These are phyloP conservation scores for Domatiomyces globalis DNA, from an alignment of 2,329 filamentous ascomycete species.

Conservation along the genomic window DNA sequence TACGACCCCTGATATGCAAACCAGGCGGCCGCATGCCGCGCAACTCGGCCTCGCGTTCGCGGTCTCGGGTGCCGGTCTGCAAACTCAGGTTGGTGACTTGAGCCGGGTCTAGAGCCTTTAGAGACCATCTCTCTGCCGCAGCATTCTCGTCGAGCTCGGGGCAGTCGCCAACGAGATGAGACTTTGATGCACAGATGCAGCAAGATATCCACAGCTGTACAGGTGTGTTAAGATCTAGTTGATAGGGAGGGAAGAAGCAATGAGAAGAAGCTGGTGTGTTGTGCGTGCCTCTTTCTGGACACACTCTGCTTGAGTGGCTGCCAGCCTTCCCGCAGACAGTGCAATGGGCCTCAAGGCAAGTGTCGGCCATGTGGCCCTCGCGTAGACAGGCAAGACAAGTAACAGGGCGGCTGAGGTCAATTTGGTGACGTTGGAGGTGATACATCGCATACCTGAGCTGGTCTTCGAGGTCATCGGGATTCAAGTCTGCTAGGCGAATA, in stretches of 20 bases:
- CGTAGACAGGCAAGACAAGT: conserved; percentile 30
- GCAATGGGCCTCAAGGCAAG: conserved; percentile 32
- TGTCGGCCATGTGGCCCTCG: conserved; percentile 29
- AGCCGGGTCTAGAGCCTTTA: conserved; percentile 25
- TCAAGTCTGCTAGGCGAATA: conserved; percentile 24
- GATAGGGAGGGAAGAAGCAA: conserved; percentile 31
- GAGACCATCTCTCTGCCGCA: conserved; percentile 26
- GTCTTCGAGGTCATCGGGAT: conserved; percentile 25
- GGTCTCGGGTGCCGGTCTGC: conserved; percentile 10
- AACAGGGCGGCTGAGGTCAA: conserved; percentile 29
- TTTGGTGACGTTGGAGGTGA: conserved; percentile 23
- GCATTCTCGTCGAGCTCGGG: conserved; percentile 22
- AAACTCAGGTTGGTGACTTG: conserved; percentile 28
- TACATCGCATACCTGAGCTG: conserved; percentile 30
- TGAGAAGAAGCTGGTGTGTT: conserved; percentile 45
- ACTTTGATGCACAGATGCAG: conserved; percentile 29
- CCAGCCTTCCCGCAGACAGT: conserved; percentile 30
- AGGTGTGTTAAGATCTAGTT: conserved; percentile 16
- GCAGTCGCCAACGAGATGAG: conserved; percentile 33
- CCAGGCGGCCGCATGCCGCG: conserved; percentile 16
- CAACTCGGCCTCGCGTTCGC: conserved; percentile 14
- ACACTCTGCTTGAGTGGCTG: conserved; percentile 27
- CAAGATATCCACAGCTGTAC: conserved; percentile 32
- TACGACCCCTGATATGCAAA: conserved; percentile 26
- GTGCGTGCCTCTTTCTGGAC: conserved; percentile 37